These are phyloP conservation scores for Chlorella sp. DNA, from an alignment of 139 green algal species.

Conservation along the genomic window DNA sequence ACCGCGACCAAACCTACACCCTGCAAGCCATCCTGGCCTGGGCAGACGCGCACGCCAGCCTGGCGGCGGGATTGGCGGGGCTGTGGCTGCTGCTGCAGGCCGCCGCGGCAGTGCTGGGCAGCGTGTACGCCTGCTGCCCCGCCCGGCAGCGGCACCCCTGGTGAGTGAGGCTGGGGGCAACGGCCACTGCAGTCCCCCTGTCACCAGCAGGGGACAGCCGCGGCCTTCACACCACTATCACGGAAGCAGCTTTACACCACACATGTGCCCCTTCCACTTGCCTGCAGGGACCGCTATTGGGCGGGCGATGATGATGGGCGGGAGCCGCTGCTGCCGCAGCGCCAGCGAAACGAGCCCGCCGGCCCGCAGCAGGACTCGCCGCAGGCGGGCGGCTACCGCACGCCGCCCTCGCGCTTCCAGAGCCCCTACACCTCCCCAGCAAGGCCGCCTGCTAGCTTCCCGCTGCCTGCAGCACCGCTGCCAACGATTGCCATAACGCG, in stretches of 20 bases:
- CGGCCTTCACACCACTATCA: no score
- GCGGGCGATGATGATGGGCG: neutral
- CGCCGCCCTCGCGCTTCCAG: conserved; percentile 1
- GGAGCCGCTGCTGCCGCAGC: conserved; percentile 15
- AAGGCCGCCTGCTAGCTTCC: neutral
- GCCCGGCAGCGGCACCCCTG: neutral
- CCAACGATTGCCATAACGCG: no score
- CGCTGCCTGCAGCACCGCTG: neutral
- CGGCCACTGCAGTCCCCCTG: neutral
- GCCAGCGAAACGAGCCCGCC: neutral
- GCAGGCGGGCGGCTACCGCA: conserved; percentile 11
- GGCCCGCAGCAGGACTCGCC: neutral
- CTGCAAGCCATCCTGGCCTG: conserved; percentile 13
- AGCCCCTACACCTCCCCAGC: conserved; percentile 8
- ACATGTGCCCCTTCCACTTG: neutral
- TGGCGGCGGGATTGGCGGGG: neutral
- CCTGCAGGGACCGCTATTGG: conserved; percentile 17
- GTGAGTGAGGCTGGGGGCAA: neutral
- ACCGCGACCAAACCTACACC: conserved; percentile 4
- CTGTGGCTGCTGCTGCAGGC: conserved; percentile 20
- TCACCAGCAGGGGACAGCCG: neutral
- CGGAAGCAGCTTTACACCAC: neutral
- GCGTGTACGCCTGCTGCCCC: neutral
- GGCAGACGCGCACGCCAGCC: neutral
- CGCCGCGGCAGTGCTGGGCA: neutral